A percentile compares a stretch with the other conserved stretches of the same genome.
These are phyloP conservation scores for Rubroboletus satanas DNA, from an alignment of 768 basidiomycete species.

Conservation along the genomic window DNA sequence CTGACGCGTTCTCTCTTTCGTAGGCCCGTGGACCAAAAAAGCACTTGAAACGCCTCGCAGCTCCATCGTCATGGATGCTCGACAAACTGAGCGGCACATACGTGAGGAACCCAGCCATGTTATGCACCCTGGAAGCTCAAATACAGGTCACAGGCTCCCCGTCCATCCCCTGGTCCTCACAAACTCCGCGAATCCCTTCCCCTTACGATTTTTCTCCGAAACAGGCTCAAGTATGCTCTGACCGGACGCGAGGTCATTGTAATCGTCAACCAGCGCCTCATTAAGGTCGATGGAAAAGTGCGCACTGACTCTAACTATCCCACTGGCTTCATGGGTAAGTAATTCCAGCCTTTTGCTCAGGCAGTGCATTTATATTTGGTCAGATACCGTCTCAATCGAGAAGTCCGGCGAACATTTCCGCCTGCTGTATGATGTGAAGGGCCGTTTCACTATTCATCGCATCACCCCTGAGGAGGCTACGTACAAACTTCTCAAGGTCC, in stretches of 20 bases:
- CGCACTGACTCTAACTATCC: slow-evolving; percentile 97
- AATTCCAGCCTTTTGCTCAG: not conserved
- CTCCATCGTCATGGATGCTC: slow-evolving; percentile 99
- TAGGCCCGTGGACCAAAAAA: slow-evolving; percentile 98
- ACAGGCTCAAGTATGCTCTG: slow-evolving; percentile 98
- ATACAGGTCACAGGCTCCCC: slow-evolving; percentile 65
- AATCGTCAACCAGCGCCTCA: slow-evolving; percentile 93
- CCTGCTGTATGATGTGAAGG: slow-evolving; percentile 98
- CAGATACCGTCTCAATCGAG: slow-evolving; percentile 95
- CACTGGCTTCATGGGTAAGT: slow-evolving; percentile 92
- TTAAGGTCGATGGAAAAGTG: slow-evolving; percentile 99
- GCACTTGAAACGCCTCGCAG: slow-evolving; percentile 95
- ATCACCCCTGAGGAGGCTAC: slow-evolving; percentile 96
- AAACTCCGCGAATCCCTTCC: slow-evolving; percentile 98
- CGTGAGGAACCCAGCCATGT: slow-evolving; percentile 44
- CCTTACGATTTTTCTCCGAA: slow-evolving; percentile 95
- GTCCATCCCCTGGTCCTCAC: slow-evolving; percentile 97
- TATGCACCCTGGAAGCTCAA: slow-evolving; percentile 4
- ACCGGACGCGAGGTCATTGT: slow-evolving; percentile 93
- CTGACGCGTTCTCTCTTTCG: slow-evolving; percentile 21
- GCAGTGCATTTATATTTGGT: slow-evolving; percentile 1
- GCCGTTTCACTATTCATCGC: slow-evolving; percentile 99
- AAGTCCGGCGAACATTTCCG: slow-evolving; percentile 99
- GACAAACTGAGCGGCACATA: slow-evolving; percentile 97
- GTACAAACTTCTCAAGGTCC: slow-evolving; percentile 96